A percentile compares a stretch with the other conserved stretches of the same genome.
Conservation (phyloP, 352 stramenopile genomes). For the Elongisporangium prolatum region DNA sequence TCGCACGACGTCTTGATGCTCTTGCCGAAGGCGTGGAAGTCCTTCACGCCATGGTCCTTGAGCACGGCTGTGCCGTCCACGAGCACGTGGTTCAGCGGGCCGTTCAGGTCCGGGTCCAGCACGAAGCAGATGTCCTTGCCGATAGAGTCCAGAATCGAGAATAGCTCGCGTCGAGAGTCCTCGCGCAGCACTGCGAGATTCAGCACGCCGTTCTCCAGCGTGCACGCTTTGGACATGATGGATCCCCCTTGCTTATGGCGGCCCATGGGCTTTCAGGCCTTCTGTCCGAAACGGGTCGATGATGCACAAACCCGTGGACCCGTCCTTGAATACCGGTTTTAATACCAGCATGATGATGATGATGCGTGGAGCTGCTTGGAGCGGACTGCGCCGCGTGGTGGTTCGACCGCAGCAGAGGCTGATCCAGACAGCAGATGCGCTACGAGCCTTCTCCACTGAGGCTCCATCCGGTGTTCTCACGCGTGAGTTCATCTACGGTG, state of each 20-base stretch:
- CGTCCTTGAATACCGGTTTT: background rate
- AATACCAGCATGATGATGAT: background rate
- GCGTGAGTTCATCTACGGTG: slow-evolving; percentile 80
- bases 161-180: slow-evolving; percentile 79
- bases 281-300: background rate
- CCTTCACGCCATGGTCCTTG: slow-evolving; percentile 82
- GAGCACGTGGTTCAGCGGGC: slow-evolving; percentile 81
- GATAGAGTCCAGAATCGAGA: slow-evolving; percentile 78
- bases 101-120: slow-evolving; percentile 77
- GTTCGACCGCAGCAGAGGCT: background rate
- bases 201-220: slow-evolving; percentile 79
- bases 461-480: slow-evolving; percentile 35
- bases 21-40: slow-evolving; percentile 81
- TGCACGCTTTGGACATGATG: slow-evolving; percentile 75
- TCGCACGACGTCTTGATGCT: slow-evolving; percentile 80
- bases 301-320: background rate
- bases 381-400: background rate
- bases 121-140: slow-evolving; percentile 88
- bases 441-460: background rate
- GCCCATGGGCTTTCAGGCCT: background rate
- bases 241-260: slow-evolving; percentile 1
- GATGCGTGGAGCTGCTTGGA: background rate
- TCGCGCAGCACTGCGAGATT: slow-evolving; percentile 85
- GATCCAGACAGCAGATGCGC: background rate
- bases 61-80: slow-evolving; percentile 81